Evolutionary conservation across 805 yeast species (phyloP).

Genomic region (Nadsonia fulvescens): DNA sequence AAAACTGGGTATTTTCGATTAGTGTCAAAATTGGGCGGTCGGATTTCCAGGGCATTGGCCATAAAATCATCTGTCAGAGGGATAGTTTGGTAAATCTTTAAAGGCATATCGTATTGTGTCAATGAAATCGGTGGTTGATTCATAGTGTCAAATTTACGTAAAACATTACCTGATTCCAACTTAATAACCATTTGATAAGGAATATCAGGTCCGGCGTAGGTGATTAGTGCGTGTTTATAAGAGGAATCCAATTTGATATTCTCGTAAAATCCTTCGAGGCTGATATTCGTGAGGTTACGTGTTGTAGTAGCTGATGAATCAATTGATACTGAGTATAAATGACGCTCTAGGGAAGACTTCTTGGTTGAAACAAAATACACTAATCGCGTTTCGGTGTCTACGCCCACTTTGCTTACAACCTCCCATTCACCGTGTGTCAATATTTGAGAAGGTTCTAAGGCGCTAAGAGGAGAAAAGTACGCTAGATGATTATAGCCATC

Average conservation of each 20-base stretch:
- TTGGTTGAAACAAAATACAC: slow-evolving; percentile 58
- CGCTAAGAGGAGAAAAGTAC: slow-evolving; percentile 63
- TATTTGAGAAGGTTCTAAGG: slow-evolving; percentile 30
- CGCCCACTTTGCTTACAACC: slow-evolving; percentile 55
- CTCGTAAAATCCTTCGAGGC: slow-evolving; percentile 43
- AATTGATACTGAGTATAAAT: slow-evolving; percentile 52
- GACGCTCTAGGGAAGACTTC: slow-evolving; percentile 69
- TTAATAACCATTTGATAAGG: slow-evolving; percentile 65
- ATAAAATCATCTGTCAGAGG: slow-evolving; percentile 23
- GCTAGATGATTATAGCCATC: slow-evolving; percentile 59
- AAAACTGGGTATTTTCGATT: slow-evolving; percentile 59
- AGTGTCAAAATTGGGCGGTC: slow-evolving; percentile 54
- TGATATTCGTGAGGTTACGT: slow-evolving; percentile 30
- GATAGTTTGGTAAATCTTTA: slow-evolving; percentile 27
- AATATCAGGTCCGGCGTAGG: slow-evolving; percentile 60
- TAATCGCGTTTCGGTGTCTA: slow-evolving; percentile 26
- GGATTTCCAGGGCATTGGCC: slow-evolving; percentile 56
- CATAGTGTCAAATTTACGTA: no score
- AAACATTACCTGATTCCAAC: slow-evolving; percentile 23
- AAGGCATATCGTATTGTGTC: slow-evolving; percentile 36
- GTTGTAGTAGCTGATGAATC: slow-evolving; percentile 26
- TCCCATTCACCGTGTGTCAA: slow-evolving; percentile 80
- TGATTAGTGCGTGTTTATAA: slow-evolving; percentile 47
- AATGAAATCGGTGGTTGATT: slow-evolving; percentile 16
- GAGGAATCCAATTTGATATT: slow-evolving; percentile 70